Base-by-base conservation (phyloP, 139 green algal genomes). In the Chlamydomonas incerta region DNA sequence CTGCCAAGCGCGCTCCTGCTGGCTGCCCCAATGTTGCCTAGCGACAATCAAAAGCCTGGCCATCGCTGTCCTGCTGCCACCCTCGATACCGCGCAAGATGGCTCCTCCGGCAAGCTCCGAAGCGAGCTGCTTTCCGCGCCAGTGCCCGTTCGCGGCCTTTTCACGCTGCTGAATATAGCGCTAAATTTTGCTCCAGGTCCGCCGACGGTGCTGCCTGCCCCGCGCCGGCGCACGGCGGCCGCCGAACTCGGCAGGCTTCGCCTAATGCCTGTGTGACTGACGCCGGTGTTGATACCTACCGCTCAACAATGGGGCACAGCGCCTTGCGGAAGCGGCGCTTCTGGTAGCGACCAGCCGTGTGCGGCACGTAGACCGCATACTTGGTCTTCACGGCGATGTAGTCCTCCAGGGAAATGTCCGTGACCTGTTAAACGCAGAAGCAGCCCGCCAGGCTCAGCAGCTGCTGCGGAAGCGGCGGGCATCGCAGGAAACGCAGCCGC, bases 341-440 rank as follows among this genome's bases (percentile, higher is more conserved):
- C 92, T 98, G 95, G 94, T 99, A 99, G 72, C 98, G 95, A 23
- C 98, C 98, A 47, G 97, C 98, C 34, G 97, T 99, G 96, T 99
- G 98, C 41, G 97, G 97, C 72, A 98, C 97, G 85, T 96, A 99
- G 41, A 96, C 77, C 50, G 97, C 97, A 88, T 95, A 97, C 93
- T 99, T 99, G 60, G 93, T 91, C 94, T 98, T 99, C 63, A 99
- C 97, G 28, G 98, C 96, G 72, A 99, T 98, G 96, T 99, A 99
- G 81, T 99, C 98, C 91, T 99, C 95, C 81, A 99, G 91, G 29
- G 97, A 97, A 90, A 99, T 98, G 92, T 99, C 98, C 73, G 95
- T 98, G 66, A 99, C 94, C 97, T 99, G 93, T 73, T 72, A 18
- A 52, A 4, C 4, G 17, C 28, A 81, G 55, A 37, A 17, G 55